phyloP scores from a whole-genome alignment of 176 grass and related monocot genomes.

The Bromus sterilis region DNA sequence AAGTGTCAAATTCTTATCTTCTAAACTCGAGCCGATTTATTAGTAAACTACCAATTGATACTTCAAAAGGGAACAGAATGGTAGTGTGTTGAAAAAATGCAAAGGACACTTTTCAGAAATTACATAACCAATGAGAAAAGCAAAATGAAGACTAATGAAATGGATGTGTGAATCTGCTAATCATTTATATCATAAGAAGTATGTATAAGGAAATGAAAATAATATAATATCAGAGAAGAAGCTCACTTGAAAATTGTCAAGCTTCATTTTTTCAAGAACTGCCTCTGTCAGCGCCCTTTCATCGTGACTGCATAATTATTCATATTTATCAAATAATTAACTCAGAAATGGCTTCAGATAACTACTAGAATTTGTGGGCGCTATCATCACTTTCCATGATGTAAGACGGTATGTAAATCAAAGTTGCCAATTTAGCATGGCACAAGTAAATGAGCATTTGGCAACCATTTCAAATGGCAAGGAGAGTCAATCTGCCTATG shows the following conservation, averaged over 20 bases:
- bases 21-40: not conserved
- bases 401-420: not conserved
- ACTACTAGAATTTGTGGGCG: not conserved
- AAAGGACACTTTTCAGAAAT: not conserved
- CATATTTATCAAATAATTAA: not conserved
- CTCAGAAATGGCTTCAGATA: not conserved
- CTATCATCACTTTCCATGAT: not conserved
- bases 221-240: constrained; percentile 5
- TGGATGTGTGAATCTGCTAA: not conserved
- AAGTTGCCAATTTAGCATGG: not conserved
- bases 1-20: not conserved
- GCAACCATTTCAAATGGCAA: not conserved
- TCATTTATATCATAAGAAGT: constrained; percentile 13
- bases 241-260: constrained; percentile 89
- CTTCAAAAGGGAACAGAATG: constrained; percentile 5
- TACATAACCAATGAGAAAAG: not conserved
- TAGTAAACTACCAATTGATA: constrained; percentile 1
- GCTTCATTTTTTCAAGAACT: constrained; percentile 82
- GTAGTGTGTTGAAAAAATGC: not conserved
- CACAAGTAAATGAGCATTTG: not conserved
- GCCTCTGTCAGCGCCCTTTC: constrained; percentile 59
- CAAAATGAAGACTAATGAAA: not conserved
- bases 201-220: not conserved
- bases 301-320: constrained; percentile 56
- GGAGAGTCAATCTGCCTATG: not conserved